Evolutionary conservation across 2,329 filamentous ascomycete species (phyloP), one percentile per base, ranked within the genome.

Genomic region (Sclerotinia trifoliorum): DNA sequence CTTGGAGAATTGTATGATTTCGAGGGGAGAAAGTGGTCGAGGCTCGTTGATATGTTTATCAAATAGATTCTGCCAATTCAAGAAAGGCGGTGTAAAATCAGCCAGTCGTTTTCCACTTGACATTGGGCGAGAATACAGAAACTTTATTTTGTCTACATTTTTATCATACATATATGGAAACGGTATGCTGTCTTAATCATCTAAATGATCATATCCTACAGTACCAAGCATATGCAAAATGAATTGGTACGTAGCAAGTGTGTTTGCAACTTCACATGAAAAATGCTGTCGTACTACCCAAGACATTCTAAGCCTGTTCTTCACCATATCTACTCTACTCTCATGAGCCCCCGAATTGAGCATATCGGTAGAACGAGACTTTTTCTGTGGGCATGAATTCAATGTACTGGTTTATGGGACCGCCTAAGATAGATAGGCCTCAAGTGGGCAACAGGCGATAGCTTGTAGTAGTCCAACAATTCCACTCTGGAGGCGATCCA

Each of bases 1-100:
- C 60, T 39, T 51, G n/a, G 24, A 13, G 60, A 42, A 26, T 63
- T 63, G 46, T 63, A 39, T 51, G 48, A 39, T 63, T 32, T 63
- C 32, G 46, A 8, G 29, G 60, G 60, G 15, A 51, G 60, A 51
- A 63, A 42, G 32, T 24, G 46, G 46, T 62, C 17, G 39, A 60
- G 49, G 24, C 44, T 60, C 21, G 15, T 52, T 42, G 21, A 46
- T 24, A 51, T 63, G 46, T 39, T 63, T 63, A 63, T 52, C n/a
- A n/a, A 52, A 63, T 51, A 11, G 13, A 62, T 63, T 63, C 60
- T 63, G 60, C 60, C 60, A 21, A 8, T 21, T 21, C 2, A 8
- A 7, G 7, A 15, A 39, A 52, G 21, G 60, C 60, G 60, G 60
- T 63, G 46, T 26, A 24, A 21, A 1, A 26, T 26, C 3, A n/a